phyloP scores from a whole-genome alignment of 2,329 filamentous ascomycete species.

The Didymella lethalis region DNA sequence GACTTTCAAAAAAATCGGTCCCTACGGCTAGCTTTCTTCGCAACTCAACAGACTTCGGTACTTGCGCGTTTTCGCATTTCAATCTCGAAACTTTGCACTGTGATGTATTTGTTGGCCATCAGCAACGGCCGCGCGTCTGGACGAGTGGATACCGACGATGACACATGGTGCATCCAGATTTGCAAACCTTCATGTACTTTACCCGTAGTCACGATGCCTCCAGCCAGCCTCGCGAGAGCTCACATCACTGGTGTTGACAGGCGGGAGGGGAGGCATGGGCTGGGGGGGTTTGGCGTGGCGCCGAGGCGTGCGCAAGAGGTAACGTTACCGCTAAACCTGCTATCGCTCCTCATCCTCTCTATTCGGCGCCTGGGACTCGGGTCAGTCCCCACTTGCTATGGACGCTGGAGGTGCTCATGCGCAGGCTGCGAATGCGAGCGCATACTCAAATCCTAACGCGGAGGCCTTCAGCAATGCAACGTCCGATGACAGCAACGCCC shows the following conservation, averaged over 20 bases:
- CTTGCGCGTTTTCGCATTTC: not conserved
- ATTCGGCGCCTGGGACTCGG: slow-evolving; percentile 22
- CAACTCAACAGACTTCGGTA: not conserved
- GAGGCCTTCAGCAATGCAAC: slow-evolving; percentile 16
- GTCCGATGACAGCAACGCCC: slow-evolving; percentile 25
- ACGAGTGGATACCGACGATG: not conserved
- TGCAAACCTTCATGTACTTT: not conserved
- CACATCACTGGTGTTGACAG: slow-evolving; percentile 15
- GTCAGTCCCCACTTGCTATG: slow-evolving; percentile 33
- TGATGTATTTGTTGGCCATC: no score
- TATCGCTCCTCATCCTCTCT: slow-evolving; percentile 19
- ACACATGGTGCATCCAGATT: not conserved
- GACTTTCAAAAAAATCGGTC: no score
- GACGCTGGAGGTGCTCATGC: slow-evolving; percentile 29
- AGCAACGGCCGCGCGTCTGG: not conserved
- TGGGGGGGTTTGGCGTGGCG: slow-evolving; percentile 1
- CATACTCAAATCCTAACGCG: slow-evolving; percentile 2
- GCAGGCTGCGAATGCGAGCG: slow-evolving; percentile 10
- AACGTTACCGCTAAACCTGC: slow-evolving; percentile 17
- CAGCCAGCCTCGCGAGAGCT: slow-evolving; percentile 2
- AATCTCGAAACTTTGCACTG: not conserved
- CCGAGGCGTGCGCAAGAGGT: not conserved
- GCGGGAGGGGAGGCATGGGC: not conserved
- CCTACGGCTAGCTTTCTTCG: no score
- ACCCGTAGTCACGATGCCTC: slow-evolving; percentile 1